A percentile compares a stretch with the other conserved stretches of the same genome.
Conservation (phyloP, 306 rosid species). For the Acacia melanoxylon region DNA sequence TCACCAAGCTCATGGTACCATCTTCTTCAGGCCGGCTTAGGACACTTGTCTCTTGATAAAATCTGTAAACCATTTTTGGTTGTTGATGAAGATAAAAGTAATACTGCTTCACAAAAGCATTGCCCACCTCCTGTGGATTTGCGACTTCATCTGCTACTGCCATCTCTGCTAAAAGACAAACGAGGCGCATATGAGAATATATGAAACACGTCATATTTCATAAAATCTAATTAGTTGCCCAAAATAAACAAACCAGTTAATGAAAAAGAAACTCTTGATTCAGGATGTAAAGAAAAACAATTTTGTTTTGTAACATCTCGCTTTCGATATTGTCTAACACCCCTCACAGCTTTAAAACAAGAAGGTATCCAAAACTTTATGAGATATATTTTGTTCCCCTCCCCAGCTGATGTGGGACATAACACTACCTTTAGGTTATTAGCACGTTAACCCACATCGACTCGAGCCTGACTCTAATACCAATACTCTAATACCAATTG, state of each 20-base stretch:
- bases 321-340: too few relatives aligned
- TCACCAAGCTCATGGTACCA: conserved; percentile 32
- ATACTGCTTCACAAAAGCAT: conserved; percentile 43
- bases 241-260: too few relatives aligned
- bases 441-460: too few relatives aligned
- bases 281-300: not conserved
- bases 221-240: not conserved
- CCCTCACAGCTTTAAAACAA: too few relatives aligned
- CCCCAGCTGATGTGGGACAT: too few relatives aligned
- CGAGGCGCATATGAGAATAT: not conserved
- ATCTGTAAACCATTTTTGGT: conserved; percentile 30
- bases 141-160: not conserved
- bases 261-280: not conserved
- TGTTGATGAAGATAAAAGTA: conserved; percentile 17
- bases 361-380: too few relatives aligned
- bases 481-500: too few relatives aligned
- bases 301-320: not conserved
- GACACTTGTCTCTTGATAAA: conserved; percentile 39
- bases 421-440: too few relatives aligned
- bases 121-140: conserved; percentile 1
- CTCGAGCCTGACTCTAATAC: too few relatives aligned
- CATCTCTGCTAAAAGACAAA: not conserved
- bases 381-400: too few relatives aligned
- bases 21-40: conserved; percentile 46
- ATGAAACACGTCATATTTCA: not conserved